phyloP scores from a whole-genome alignment of 228 moss, liverwort and hornwort genomes.

The Sphagnum magellanicum region DNA sequence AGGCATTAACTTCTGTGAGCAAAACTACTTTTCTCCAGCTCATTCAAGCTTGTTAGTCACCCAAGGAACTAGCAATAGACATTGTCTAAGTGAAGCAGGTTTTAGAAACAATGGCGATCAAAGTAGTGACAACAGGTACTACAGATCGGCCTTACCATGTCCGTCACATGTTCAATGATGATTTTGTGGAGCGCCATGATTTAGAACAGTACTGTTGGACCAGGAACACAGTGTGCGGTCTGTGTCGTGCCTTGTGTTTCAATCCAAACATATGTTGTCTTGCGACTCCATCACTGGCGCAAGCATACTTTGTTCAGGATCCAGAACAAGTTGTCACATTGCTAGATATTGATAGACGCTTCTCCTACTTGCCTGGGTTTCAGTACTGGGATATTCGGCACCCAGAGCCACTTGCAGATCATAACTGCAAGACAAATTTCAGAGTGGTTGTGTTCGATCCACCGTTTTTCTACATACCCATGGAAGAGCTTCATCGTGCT shows the following conservation, averaged over 20 bases:
- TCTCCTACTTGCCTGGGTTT: slow-evolving; percentile 61
- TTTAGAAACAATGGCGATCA: too few species aligned
- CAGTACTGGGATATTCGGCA: slow-evolving; percentile 57
- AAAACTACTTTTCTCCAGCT: too few species aligned
- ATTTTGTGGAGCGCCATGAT: slow-evolving; percentile 69
- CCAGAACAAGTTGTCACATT: slow-evolving; percentile 35
- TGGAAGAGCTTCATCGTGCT: slow-evolving; percentile 46
- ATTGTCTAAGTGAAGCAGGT: too few species aligned
- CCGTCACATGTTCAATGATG: slow-evolving; percentile 53
- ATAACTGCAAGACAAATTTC: slow-evolving; percentile 14
- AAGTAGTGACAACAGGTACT: too few species aligned
- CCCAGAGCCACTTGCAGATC: slow-evolving; percentile 18
- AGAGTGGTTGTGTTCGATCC: slow-evolving; percentile 63
- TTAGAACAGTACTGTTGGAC: slow-evolving; percentile 74
- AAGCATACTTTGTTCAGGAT: slow-evolving; percentile 44
- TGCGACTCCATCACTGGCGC: slow-evolving; percentile 54
- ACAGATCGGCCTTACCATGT: too few species aligned
- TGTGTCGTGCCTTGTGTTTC: slow-evolving; percentile 29
- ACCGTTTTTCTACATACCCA: slow-evolving; percentile 66
- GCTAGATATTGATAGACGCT: slow-evolving; percentile 62
- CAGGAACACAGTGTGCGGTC: slow-evolving; percentile 29
- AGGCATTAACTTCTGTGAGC: too few species aligned
- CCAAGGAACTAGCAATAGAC: too few species aligned
- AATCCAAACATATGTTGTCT: slow-evolving; percentile 51
- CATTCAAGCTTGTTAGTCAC: too few species aligned